Evolutionary conservation across 768 basidiomycete species (phyloP).

Genomic region (Epithele typhae): DNA sequence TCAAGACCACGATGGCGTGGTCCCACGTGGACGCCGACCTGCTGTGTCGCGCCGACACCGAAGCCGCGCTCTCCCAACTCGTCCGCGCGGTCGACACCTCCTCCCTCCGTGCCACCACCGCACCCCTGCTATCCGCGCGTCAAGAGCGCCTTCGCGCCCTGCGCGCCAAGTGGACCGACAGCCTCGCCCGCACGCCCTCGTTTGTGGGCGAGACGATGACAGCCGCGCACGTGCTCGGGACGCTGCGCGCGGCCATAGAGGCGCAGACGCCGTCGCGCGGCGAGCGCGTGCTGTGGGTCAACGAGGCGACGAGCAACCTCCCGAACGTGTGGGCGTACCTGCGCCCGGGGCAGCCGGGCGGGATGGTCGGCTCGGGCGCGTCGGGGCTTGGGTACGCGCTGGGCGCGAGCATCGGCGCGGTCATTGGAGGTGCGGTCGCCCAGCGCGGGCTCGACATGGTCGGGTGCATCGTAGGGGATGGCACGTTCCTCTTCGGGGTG

Average conservation of each 20-base stretch:
- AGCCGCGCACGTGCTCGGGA: constrained; percentile 34
- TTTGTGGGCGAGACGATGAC: constrained; percentile 8
- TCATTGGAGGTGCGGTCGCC: constrained; percentile 36
- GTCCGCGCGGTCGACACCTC: constrained; percentile 29
- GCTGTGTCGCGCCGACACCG: constrained; percentile 53
- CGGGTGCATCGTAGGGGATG: constrained; percentile 63
- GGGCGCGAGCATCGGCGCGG: constrained; percentile 59
- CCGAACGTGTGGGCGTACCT: constrained; percentile 54
- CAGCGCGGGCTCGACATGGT: constrained; percentile 45
- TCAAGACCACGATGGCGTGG: constrained; percentile 47
- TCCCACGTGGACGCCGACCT: constrained; percentile 54
- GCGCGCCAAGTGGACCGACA: constrained; percentile 16
- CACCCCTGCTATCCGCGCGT: constrained; percentile 5
- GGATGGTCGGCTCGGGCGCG: constrained; percentile 53
- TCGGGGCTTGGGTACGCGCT: constrained; percentile 67
- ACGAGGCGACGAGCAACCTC: constrained; percentile 63
- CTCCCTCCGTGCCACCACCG: neutral
- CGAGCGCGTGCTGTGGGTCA: constrained; percentile 43
- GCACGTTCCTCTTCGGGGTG: constrained; percentile 62
- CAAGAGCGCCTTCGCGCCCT: constrained; percentile 2
- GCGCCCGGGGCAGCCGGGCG: constrained; percentile 46
- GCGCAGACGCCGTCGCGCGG: constrained; percentile 35
- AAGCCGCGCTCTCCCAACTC: constrained; percentile 48
- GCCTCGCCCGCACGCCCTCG: constrained; percentile 7
- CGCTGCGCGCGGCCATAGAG: constrained; percentile 40